phyloP scores from a whole-genome alignment of 2,329 filamentous ascomycete species.

The Dryadomyces quercivorus region DNA sequence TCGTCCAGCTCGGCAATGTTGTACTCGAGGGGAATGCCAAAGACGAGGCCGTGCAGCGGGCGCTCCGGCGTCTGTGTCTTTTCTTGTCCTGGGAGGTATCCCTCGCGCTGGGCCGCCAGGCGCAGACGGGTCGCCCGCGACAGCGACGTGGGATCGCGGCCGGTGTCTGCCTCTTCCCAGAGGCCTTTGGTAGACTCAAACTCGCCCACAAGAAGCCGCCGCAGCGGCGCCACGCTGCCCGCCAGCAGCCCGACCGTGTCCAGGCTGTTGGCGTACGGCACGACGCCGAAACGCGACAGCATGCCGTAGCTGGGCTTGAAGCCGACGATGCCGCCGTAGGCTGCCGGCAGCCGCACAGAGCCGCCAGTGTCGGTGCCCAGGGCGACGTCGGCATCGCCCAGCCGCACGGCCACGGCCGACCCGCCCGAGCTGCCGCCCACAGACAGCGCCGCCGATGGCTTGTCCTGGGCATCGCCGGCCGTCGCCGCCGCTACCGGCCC shows the following conservation, averaged over 20 bases:
- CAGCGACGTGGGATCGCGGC: slow-evolving; percentile 65
- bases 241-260: slow-evolving; percentile 79
- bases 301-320: slow-evolving; percentile 90
- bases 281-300: slow-evolving; percentile 72
- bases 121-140: slow-evolving; percentile 39
- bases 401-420: slow-evolving; percentile 72
- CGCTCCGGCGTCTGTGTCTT: not conserved
- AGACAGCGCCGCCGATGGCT: slow-evolving; percentile 32
- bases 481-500: slow-evolving; percentile 17
- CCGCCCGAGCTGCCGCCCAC: slow-evolving; percentile 88
- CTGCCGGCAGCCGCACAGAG: slow-evolving; percentile 74
- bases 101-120: slow-evolving; percentile 14
- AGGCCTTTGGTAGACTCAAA: not conserved
- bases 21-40: slow-evolving; percentile 63
- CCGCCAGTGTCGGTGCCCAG: slow-evolving; percentile 91
- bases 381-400: slow-evolving; percentile 46
- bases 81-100: not conserved
- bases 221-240: slow-evolving; percentile 35
- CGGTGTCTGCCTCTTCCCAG: slow-evolving; percentile 27
- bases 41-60: slow-evolving; percentile 24
- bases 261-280: slow-evolving; percentile 85
- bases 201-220: slow-evolving; percentile 29
- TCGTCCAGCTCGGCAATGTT: slow-evolving; percentile 73
- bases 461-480: too few species aligned
- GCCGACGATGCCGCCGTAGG: slow-evolving; percentile 71